Base-by-base conservation (phyloP, 2,329 filamentous ascomycete species). In the Phaeophleospora eucalypticola region DNA sequence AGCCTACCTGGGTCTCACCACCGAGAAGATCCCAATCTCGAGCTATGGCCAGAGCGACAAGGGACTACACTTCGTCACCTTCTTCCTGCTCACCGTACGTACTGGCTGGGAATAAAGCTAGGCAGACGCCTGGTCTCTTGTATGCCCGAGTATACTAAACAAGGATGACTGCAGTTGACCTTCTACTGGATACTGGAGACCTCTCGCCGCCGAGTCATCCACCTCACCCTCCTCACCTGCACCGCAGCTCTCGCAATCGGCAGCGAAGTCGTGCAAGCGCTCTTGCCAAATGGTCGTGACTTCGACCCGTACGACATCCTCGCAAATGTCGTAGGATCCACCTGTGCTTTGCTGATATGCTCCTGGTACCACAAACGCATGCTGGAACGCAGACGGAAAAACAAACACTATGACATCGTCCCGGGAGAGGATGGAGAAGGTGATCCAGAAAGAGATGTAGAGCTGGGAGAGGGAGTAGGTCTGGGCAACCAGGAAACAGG, bases 181-280 rank as follows among this genome's bases (percentile, higher is more conserved):
- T 97, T 97, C 77, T 98, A 98, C 80, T 98, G 93, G 89, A 87
- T 96, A 65, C 72, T 96, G 60, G 93, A 98, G 67, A 94, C 89
- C 43, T 86, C 83, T 53, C 87, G 93, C 53, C 84, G 91, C 42
- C 87, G 91, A 58, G 85, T 83, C 16, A 74, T 95, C 40, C 86
- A 98, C 68, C 72, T 95, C 55, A 95, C 90, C 12, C 73, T 96
- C 19, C 66, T 89, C 17, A 76, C 89, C 50, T 94, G 89, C 71
- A 94, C 90, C 4, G 70, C 85, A 35, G 71, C 72, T 68, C 76
- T 90, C 2, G 83, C 83, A 38, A 70, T 89, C 51, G 86, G 85
- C 41, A 89, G 84, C 54, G 87, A 91, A 65, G 78, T 91, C 56
- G 68, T 89, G 4, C 87, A 91, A 69, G 81, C 76, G 43, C 71